Evolutionary conservation across 371 early-diverging fungal species (phyloP), one percentile per base, ranked within the genome.

Genomic region (Chytridiales sp.): DNA sequence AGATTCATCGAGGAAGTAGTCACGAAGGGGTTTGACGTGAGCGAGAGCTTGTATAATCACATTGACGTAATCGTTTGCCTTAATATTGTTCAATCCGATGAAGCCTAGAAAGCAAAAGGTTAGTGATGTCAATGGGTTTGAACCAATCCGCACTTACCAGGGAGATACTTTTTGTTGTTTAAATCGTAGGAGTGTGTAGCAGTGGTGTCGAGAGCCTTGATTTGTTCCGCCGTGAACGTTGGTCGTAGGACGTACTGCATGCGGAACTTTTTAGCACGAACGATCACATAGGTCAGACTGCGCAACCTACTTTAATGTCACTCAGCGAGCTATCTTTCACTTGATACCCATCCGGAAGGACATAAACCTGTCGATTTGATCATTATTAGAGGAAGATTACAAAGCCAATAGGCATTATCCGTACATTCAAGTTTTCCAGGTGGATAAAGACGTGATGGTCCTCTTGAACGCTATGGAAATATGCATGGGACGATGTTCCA

Each of bases 381-480:
- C n/a, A n/a, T n/a, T 9, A 66, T 34, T 36, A 36, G 53, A 6
- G 13, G 36, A 40, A 41, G 11, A 49, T 9, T 21, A 49, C 49
- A 31, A 30, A 26, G 15, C 21, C 21, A 49, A 49, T 6, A 27
- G 11, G 19, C 31, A 1, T 1, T 8, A 4, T 36, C n/a, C 15
- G 22, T 67, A 88, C 92, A 71, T 87, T 90, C 34, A 91, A 77
- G 0, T 94, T 89, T n/a, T 84, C 73, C 51, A 97, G 69, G 66
- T 98, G 93, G 63, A 97, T 90, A 72, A 91, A 97, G 2, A 98
- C 95, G 69, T 96, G 95, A 65, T 98, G 99, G 72, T 92, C 88
- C 62, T 94, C 92, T 61, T 94, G 85, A 56, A 98, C 82, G 69
- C 92, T 88, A 73, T 98, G 99, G 59, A 90, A 90, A 68, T 95